phyloP scores from a whole-genome alignment of 345 rosid species.

The Eucalyptus tenuipes region DNA sequence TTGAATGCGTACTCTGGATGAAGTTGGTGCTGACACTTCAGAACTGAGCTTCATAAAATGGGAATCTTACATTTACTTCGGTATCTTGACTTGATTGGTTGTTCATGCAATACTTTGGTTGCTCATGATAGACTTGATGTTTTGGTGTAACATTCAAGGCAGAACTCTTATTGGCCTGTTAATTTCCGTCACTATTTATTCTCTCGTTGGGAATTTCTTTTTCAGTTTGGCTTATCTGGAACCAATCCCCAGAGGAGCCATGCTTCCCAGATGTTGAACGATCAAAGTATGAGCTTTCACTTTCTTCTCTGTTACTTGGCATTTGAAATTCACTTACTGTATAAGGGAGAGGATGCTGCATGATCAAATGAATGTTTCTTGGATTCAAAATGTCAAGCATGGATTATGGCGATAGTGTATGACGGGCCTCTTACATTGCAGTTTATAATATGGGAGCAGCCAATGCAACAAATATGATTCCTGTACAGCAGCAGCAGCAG shows the following conservation, averaged over 20 bases:
- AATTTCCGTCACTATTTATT: neutral
- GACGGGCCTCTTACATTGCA: slow-evolving; percentile 14
- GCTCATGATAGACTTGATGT: neutral
- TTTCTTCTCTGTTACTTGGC: neutral
- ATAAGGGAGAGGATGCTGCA: neutral
- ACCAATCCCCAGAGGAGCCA: slow-evolving; percentile 61
- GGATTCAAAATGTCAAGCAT: neutral
- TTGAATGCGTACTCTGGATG: neutral
- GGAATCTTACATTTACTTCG: neutral
- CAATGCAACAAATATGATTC: slow-evolving; percentile 57
- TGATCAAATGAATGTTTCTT: neutral
- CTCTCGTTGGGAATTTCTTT: neutral
- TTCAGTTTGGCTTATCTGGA: slow-evolving; percentile 74
- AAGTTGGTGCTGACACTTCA: neutral
- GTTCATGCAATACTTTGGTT: neutral
- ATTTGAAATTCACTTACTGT: neutral
- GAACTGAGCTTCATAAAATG: neutral
- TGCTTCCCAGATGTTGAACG: slow-evolving; percentile 60
- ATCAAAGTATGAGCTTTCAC: slow-evolving; percentile 49
- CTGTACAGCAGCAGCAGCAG: slow-evolving; percentile 21
- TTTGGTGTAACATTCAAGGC: neutral
- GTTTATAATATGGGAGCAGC: slow-evolving; percentile 75
- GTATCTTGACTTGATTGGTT: neutral
- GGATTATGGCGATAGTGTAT: neutral
- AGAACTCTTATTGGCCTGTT: neutral